phyloP scores from a whole-genome alignment of 2,329 filamentous ascomycete species.

The Aspergillus sclerotialis region DNA sequence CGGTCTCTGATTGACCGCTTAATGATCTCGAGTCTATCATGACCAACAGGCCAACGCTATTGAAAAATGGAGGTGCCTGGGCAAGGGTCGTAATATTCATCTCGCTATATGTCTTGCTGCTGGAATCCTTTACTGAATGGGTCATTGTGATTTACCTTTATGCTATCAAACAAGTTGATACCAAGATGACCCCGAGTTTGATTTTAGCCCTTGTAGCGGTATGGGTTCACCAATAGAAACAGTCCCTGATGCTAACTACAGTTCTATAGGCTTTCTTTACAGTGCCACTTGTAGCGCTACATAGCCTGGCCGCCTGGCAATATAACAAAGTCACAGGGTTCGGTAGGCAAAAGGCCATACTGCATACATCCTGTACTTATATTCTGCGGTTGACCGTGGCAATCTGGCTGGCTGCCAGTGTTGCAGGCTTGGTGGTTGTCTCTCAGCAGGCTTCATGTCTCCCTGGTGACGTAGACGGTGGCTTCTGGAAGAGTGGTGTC shows the following conservation, averaged over 20 bases:
- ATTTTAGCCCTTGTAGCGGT: constrained; percentile 30
- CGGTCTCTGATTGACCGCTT: not conserved
- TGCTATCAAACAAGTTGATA: constrained; percentile 26
- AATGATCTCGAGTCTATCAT: too few species aligned
- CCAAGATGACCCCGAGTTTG: constrained; percentile 31
- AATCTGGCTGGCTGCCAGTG: constrained; percentile 31
- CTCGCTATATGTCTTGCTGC: constrained; percentile 26
- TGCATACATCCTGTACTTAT: constrained; percentile 29
- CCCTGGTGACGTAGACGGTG: constrained; percentile 14
- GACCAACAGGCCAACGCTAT: constrained; percentile 2
- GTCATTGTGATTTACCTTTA: constrained; percentile 30
- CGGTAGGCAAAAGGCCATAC: constrained; percentile 21
- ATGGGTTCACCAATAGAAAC: constrained; percentile 6
- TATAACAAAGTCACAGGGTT: constrained; percentile 26
- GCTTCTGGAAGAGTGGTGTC: constrained; percentile 28
- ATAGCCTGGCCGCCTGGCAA: constrained; percentile 34
- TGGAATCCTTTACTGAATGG: constrained; percentile 29
- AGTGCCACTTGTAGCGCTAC: constrained; percentile 27
- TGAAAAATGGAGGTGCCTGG: constrained; percentile 24
- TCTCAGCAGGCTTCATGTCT: constrained; percentile 30
- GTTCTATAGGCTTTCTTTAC: constrained; percentile 27
- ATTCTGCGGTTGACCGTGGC: constrained; percentile 28
- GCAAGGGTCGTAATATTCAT: constrained; percentile 30
- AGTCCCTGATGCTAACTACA: constrained; percentile 1
- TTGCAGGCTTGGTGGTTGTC: constrained; percentile 29